phyloP scores from a whole-genome alignment of 2,329 filamentous ascomycete species.

The Fusarium dimerum region DNA sequence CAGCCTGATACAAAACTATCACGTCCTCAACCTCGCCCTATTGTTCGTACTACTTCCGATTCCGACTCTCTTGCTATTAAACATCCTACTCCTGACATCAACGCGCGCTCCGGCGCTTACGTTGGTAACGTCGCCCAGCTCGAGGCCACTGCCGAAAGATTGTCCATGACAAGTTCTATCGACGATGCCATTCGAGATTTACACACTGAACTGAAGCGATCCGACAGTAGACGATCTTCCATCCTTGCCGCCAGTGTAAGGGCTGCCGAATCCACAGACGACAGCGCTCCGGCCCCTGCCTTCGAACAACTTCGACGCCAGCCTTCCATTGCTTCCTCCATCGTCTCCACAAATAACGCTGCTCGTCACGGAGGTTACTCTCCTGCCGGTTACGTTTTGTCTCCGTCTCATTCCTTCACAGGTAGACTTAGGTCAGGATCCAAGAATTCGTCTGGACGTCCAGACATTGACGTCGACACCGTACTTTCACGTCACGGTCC shows the following conservation, averaged over 20 bases:
- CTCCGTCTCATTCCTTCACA: slow-evolving; percentile 63
- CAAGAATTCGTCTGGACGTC: slow-evolving; percentile 45
- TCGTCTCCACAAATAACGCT: slow-evolving; percentile 67
- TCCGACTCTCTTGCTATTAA: slow-evolving; percentile 47
- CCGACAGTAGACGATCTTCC: slow-evolving; percentile 67
- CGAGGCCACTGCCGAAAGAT: slow-evolving; percentile 72
- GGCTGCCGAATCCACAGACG: slow-evolving; percentile 36
- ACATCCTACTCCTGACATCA: slow-evolving; percentile 64
- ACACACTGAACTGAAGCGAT: slow-evolving; percentile 69
- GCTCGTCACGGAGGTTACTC: slow-evolving; percentile 72
- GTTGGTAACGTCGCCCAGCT: slow-evolving; percentile 70
- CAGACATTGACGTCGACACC: slow-evolving; percentile 43
- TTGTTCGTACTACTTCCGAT: slow-evolving; percentile 49
- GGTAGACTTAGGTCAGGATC: slow-evolving; percentile 57
- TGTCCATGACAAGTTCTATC: slow-evolving; percentile 74
- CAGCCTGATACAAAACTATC: slow-evolving; percentile 47
- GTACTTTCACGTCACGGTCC: slow-evolving; percentile 53
- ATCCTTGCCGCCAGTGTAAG: slow-evolving; percentile 51
- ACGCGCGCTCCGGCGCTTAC: slow-evolving; percentile 62
- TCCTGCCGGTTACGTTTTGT: slow-evolving; percentile 67
- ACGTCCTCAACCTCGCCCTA: slow-evolving; percentile 45
- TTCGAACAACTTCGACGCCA: slow-evolving; percentile 41
- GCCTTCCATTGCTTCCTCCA: slow-evolving; percentile 58
- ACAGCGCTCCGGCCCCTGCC: slow-evolving; percentile 29
- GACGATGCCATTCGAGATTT: slow-evolving; percentile 76